Percentiles rank a stretch among this genome's conserved stretches.
Evolutionary conservation across 495 filamentous ascomycete species (phyloP).

Genomic region (Penicillium longicatenatum): DNA sequence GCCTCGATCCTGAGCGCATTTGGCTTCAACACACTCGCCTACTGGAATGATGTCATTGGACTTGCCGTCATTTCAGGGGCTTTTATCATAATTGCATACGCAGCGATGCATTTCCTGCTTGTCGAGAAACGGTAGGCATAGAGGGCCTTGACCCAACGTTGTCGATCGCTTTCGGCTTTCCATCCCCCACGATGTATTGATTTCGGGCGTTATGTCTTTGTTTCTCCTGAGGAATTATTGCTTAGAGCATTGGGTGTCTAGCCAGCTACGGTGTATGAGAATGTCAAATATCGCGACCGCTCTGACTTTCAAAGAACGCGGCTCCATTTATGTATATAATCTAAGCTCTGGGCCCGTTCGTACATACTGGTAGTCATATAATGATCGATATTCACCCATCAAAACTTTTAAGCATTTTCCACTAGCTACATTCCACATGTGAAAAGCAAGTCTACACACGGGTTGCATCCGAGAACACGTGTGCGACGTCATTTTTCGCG

Average conservation of each 20-base stretch:
- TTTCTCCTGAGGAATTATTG: conserved; percentile 1
- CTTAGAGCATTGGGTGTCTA: not conserved
- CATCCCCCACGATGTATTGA: not conserved
- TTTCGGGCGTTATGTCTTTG: conserved; percentile 4
- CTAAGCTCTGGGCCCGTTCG: not conserved
- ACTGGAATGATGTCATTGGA: conserved; percentile 84
- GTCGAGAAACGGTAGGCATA: conserved; percentile 78
- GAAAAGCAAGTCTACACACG: not conserved
- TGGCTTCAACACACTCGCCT: conserved; percentile 80
- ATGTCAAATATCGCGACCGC: not conserved
- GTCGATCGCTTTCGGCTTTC: not conserved
- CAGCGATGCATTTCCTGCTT: conserved; percentile 89
- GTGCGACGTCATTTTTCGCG: conserved; percentile 33
- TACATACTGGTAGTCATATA: not conserved
- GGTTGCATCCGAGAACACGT: conserved; percentile 16
- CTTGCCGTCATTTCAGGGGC: conserved; percentile 77
- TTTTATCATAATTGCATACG: conserved; percentile 88
- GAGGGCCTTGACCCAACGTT: not conserved
- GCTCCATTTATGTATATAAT: conserved; percentile 21
- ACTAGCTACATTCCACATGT: not conserved
- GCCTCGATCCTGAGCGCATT: conserved; percentile 92
- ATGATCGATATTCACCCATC: not conserved
- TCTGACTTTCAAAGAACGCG: not conserved
- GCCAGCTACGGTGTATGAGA: not conserved
- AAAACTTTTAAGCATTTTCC: not conserved